phyloP scores from a whole-genome alignment of 1,139 yeast genomes.

The Scheffersomyces illinoinensis region DNA sequence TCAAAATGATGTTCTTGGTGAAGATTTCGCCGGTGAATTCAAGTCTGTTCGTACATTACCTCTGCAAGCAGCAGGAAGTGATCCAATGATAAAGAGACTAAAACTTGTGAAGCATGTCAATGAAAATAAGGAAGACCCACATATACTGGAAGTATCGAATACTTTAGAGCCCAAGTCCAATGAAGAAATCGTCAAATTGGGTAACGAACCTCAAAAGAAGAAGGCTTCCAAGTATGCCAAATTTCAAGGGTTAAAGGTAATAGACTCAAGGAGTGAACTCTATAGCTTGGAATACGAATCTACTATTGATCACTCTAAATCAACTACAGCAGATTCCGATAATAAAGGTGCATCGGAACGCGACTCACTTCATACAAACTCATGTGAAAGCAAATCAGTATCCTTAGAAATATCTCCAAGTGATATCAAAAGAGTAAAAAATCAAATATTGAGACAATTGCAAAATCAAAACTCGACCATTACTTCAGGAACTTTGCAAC shows the following conservation, averaged over 20 bases:
- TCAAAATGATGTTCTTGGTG: neutral
- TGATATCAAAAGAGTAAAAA: constrained; percentile 16
- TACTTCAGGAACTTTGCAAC: constrained; percentile 22
- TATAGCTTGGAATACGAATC: neutral
- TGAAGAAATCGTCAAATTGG: neutral
- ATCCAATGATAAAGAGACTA: constrained; percentile 17
- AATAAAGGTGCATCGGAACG: neutral
- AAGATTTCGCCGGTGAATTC: constrained; percentile 34
- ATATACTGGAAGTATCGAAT: neutral
- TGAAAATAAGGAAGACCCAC: neutral
- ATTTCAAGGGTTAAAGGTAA: neutral
- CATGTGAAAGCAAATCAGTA: neutral
- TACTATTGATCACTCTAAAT: neutral
- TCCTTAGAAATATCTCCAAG: neutral
- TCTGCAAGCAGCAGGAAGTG: constrained; percentile 19
- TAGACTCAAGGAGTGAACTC: neutral
- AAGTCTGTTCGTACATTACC: constrained; percentile 25
- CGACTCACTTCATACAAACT: neutral
- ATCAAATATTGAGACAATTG: constrained; percentile 21
- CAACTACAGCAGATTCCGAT: neutral
- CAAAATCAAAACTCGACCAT: constrained; percentile 19
- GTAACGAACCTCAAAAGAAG: neutral
- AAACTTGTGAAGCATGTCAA: constrained; percentile 1
- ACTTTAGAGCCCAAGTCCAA: neutral
- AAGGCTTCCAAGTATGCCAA: neutral